These are phyloP conservation scores for Melastoma candidum DNA, from an alignment of 441 rosid species.

Conservation along the genomic window DNA sequence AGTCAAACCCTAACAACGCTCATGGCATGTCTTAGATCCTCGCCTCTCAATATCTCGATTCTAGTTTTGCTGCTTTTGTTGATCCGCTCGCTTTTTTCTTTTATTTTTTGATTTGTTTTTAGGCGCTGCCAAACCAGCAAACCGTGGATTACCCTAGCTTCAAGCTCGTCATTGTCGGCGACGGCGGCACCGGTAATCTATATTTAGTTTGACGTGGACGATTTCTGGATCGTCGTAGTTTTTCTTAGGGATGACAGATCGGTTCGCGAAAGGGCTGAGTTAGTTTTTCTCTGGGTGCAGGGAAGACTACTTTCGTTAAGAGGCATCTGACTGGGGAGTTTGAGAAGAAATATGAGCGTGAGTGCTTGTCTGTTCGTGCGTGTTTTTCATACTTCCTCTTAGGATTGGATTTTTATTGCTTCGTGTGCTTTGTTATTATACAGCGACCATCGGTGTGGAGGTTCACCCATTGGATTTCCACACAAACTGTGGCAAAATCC, in stretches of 20 bases:
- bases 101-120: not conserved
- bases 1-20: too few relatives aligned
- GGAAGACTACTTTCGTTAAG: constrained; percentile 13
- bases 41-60: too few relatives aligned
- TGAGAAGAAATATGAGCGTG: constrained; percentile 11
- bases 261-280: too few relatives aligned
- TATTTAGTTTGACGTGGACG: not conserved
- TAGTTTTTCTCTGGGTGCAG: constrained; percentile 1
- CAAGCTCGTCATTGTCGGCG: constrained; percentile 14
- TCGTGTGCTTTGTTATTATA: not conserved
- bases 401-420: not conserved
- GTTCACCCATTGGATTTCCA: constrained; percentile 3
- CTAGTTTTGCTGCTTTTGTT: too few relatives aligned
- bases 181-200: constrained; percentile 13
- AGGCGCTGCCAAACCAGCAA: constrained; percentile 12
- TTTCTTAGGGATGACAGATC: too few relatives aligned
- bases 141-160: constrained; percentile 15
- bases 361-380: not conserved
- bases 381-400: not conserved
- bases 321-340: constrained; percentile 1
- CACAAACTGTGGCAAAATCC: constrained; percentile 3
- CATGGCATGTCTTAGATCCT: too few relatives aligned
- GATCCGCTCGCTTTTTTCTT: too few relatives aligned
- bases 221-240: too few relatives aligned
- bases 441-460: constrained; percentile 11